A percentile compares a stretch with the other conserved stretches of the same genome.
phyloP scores from a whole-genome alignment of 2,329 filamentous ascomycete genomes.

The Thelonectria rubi region DNA sequence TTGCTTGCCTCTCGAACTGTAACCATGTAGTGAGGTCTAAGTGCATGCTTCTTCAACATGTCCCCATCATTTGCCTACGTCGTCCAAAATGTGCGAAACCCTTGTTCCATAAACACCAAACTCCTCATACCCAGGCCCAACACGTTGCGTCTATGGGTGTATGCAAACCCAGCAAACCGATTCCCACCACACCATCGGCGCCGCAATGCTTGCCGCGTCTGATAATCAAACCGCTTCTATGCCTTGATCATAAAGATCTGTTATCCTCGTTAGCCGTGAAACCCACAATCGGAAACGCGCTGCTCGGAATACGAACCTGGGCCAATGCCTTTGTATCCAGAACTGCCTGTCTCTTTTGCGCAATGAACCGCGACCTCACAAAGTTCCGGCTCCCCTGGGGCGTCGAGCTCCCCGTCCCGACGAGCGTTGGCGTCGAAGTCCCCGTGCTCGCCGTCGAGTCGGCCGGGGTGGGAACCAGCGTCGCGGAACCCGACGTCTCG shows the following conservation, averaged over 20 bases:
- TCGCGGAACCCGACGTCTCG: conserved; percentile 32
- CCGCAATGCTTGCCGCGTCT: neutral
- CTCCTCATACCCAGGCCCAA: conserved; percentile 9
- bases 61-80: conserved; percentile 1
- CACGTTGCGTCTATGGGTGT: neutral
- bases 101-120: conserved; percentile 14
- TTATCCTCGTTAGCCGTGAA: conserved; percentile 13
- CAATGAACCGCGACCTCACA: conserved; percentile 83
- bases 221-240: conserved; percentile 29
- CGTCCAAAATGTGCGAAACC: neutral
- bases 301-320: conserved; percentile 71
- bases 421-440: conserved; percentile 49
- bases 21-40: too few species aligned
- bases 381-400: conserved; percentile 71
- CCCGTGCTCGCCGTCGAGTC: conserved; percentile 48
- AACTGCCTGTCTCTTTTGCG: conserved; percentile 85
- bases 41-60: neutral
- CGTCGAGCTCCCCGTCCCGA: conserved; percentile 55
- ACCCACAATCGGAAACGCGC: neutral
- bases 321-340: conserved; percentile 84
- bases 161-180: neutral
- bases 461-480: conserved; percentile 37
- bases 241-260: conserved; percentile 77
- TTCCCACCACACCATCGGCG: conserved; percentile 6
- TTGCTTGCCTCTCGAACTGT: neutral